Base-by-base conservation (phyloP, 306 rosid genomes). In the Rosa lucieae region DNA sequence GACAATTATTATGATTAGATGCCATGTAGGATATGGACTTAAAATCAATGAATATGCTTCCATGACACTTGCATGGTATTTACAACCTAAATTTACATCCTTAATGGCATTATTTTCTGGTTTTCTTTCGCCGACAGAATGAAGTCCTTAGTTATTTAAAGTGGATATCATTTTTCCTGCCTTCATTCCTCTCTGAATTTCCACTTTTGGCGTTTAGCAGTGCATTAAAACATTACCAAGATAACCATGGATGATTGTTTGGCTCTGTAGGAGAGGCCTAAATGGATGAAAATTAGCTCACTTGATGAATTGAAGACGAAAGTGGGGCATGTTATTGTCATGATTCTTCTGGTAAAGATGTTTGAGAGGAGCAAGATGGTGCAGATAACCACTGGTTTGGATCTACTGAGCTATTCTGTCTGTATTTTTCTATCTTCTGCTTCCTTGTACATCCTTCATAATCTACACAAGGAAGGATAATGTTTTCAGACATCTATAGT, bases 341-440 rank as follows among this genome's bases (percentile, higher is more conserved):
- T 95, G 99, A 95, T 95, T 90, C 96, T 95, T 78, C 87, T 95
- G 14, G 98, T 92, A 12, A 95, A 92, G 87, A 94, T 94, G 99
- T 94, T 94, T 79, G 99, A 95, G 92, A 87, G 99, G 84, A 94
- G 97, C 91, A 92, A 91, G 86, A 91, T 94, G 99, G 99, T 94
- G 61, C 63, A 82, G 40, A 94, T 94, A 52, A 80, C 93, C 56
- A 92, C 97, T 6, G 99, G 97, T 55, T 1, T 86, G 70, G 99
- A 95, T 88, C 89, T 95, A 51, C 90, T 92, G 3, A 87, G 97
- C 63, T 95, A 95, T 71, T 89, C 99, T 21, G 77, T 95, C 13
- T 95, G 99, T 79, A 95, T 95, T 77, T 95, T 95, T 86, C 74
- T 95, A 21, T 95, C 98, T 77, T 95, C 97, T 68, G 98, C 99